Evolutionary conservation across 2,329 filamentous ascomycete genomes (phyloP).

Genomic region (Monosporascus ibericus): DNA sequence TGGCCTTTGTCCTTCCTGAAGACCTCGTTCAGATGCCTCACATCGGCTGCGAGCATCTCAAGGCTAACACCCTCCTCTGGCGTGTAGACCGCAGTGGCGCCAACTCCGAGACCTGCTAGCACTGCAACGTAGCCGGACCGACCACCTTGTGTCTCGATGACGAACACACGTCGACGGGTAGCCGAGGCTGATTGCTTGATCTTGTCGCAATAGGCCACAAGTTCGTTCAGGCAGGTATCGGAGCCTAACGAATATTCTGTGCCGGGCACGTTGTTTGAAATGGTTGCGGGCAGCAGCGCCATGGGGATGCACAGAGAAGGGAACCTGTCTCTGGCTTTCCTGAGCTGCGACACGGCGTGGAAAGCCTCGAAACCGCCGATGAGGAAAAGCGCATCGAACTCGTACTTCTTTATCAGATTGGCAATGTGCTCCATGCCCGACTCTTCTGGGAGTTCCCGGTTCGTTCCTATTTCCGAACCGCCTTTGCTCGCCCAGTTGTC

Average conservation of each 20-base stretch:
- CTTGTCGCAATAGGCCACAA: slow-evolving; percentile 93
- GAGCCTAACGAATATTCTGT: slow-evolving; percentile 96
- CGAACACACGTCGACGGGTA: slow-evolving; percentile 87
- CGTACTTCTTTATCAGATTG: slow-evolving; percentile 75
- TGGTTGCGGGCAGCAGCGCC: slow-evolving; percentile 86
- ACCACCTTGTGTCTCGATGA: slow-evolving; percentile 96
- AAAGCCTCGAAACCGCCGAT: slow-evolving; percentile 96
- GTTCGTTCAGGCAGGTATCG: slow-evolving; percentile 92
- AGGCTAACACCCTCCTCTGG: slow-evolving; percentile 94
- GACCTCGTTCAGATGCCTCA: slow-evolving; percentile 78
- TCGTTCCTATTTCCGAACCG: slow-evolving; percentile 96
- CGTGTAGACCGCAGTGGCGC: slow-evolving; percentile 89
- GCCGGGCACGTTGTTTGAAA: slow-evolving; percentile 97
- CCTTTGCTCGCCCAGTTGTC: slow-evolving; percentile 95
- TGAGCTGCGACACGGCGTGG: slow-evolving; percentile 82
- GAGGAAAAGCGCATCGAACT: slow-evolving; percentile 86
- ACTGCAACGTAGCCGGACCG: slow-evolving; percentile 91
- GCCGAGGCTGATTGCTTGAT: slow-evolving; percentile 96
- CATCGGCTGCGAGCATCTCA: slow-evolving; percentile 86
- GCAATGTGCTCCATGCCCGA: slow-evolving; percentile 78
- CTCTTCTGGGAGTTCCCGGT: slow-evolving; percentile 84
- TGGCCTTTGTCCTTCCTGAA: slow-evolving; percentile 84
- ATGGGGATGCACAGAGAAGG: slow-evolving; percentile 89
- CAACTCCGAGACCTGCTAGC: slow-evolving; percentile 83
- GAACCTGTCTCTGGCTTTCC: slow-evolving; percentile 71